Base-by-base conservation (phyloP, 495 filamentous ascomycete genomes). In the Lophiotrema nucula region DNA sequence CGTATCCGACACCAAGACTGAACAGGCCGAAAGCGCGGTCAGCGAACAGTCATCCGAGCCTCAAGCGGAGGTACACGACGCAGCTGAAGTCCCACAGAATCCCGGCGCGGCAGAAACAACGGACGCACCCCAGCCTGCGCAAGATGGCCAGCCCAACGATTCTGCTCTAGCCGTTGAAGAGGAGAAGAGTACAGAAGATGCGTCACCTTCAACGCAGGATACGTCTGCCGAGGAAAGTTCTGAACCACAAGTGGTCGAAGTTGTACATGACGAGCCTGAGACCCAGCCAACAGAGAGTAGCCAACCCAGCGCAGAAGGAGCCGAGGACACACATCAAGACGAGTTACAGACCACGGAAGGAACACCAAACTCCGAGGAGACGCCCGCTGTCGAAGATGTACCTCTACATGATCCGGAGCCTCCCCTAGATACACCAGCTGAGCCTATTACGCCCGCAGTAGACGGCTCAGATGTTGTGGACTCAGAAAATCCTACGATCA, bases 1-100 rank as follows among this genome's bases (percentile, higher is more conserved):
- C n/a, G n/a, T n/a, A 23, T 10, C 48, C 6, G 47, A 52, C 35
- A 21, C 41, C 13, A 53, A 60, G 27, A 5, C 51, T 28, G 51
- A 55, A 3, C 24, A 11, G 24, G 39, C 4, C 25, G 41, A 46
- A 35, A 24, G 3, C 23, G n/a, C 10, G 5, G 21, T 16, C 18
- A 18, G 41, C 3, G n/a, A 45, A 41, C 22, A 19, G 41, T 12
- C 8, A 4, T 18, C 24, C 13, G 37, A 53, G 18, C 15, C 22
- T 5, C 33, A 27, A 2, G 4, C 16, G 12, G 18, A 10, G 44
- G 19, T 6, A 18, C 44, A 24, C 13, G 18, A 47, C 4, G 11
- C 13, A 43, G 39, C 44, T 18, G 27, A 18, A 26, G 13, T 3
- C 4, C 27, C 18, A 31, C 38, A 11, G 47, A 50, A 22, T n/a